Evolutionary conservation across 768 basidiomycete species (phyloP).

Genomic region (Myochromella boudieri): DNA sequence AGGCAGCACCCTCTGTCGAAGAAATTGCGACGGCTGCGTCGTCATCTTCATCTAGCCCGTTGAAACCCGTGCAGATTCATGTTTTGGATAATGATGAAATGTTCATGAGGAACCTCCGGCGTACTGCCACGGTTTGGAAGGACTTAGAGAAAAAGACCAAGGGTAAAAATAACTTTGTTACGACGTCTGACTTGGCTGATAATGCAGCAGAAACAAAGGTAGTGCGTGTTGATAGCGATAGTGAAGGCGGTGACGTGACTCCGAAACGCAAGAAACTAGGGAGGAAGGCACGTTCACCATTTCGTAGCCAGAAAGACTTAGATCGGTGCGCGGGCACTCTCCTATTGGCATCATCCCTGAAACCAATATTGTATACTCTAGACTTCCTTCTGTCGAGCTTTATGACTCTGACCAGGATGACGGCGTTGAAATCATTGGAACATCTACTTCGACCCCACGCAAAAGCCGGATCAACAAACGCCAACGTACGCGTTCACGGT

Average conservation of each 20-base stretch:
- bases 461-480: slow-evolving; percentile 38
- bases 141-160: slow-evolving; percentile 55
- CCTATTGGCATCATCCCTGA: too few relatives aligned
- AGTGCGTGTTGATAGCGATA: slow-evolving; percentile 17
- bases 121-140: slow-evolving; percentile 58
- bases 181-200: background rate
- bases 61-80: slow-evolving; percentile 22
- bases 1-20: slow-evolving; percentile 15
- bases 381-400: slow-evolving; percentile 39
- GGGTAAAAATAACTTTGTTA: slow-evolving; percentile 36
- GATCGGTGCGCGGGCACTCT: slow-evolving; percentile 36
- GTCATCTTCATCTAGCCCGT: slow-evolving; percentile 16
- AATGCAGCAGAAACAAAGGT: slow-evolving; percentile 8
- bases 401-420: slow-evolving; percentile 45
- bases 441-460: slow-evolving; percentile 24
- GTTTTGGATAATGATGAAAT: slow-evolving; percentile 62
- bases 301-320: slow-evolving; percentile 40
- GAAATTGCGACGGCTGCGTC: slow-evolving; percentile 18
- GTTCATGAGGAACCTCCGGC: slow-evolving; percentile 66
- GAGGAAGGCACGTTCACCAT: slow-evolving; percentile 38
- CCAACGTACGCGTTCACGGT: slow-evolving; percentile 61
- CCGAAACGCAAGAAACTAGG: slow-evolving; percentile 37
- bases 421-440: slow-evolving; percentile 34
- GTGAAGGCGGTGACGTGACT: slow-evolving; percentile 29
- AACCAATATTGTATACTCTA: slow-evolving; percentile 18